A percentile compares a stretch with the other conserved stretches of the same genome.
Evolutionary conservation across 2,329 filamentous ascomycete species (phyloP).

Genomic region (Ascochyta pisi): DNA sequence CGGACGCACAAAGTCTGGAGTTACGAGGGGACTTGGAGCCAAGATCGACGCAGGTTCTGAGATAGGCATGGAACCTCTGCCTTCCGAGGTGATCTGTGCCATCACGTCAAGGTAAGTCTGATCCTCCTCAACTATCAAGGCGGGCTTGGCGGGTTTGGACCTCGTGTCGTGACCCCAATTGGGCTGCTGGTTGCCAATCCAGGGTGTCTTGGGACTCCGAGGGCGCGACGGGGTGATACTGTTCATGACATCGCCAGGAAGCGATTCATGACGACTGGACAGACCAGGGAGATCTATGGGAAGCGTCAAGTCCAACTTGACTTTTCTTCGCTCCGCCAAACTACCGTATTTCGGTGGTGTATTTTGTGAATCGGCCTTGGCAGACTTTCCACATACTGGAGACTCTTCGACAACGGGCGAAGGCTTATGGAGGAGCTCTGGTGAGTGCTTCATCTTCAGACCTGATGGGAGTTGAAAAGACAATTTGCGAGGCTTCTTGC

Average conservation of each 20-base stretch:
- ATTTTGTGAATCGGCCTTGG: background rate
- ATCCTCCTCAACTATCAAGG: constrained; percentile 19
- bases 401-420: constrained; percentile 2
- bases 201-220: constrained; percentile 39
- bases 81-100: background rate
- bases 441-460: background rate
- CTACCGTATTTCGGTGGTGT: constrained; percentile 16
- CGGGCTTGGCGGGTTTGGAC: constrained; percentile 4
- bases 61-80: background rate
- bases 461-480: constrained; percentile 15
- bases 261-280: constrained; percentile 26
- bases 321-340: constrained; percentile 38
- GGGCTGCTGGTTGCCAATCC: constrained; percentile 19
- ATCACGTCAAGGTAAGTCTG: background rate
- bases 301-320: constrained; percentile 38
- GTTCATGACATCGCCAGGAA: constrained; percentile 13
- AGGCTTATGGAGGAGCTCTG: constrained; percentile 5
- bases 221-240: constrained; percentile 31
- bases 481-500: constrained; percentile 17
- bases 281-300: constrained; percentile 29
- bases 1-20: constrained; percentile 18
- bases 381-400: background rate
- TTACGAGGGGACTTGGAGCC: constrained; percentile 2
- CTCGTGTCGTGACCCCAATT: constrained; percentile 18
- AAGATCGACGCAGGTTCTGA: background rate